Base-by-base conservation (phyloP, 148 eudicot genomes). In the Vaccinium corymbosum region DNA sequence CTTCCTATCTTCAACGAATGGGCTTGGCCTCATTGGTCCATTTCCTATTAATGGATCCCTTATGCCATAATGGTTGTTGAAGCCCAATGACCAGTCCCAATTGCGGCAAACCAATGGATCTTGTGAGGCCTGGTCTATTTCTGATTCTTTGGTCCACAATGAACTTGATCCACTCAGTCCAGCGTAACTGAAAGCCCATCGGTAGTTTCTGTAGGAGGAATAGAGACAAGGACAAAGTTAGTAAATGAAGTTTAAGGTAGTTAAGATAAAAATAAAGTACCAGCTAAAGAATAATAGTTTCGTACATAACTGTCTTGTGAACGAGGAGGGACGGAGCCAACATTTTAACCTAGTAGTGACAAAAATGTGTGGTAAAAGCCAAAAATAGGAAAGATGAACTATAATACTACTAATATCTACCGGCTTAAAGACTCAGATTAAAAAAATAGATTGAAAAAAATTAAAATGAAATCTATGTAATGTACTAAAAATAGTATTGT, bases 1-100 rank as follows among this genome's bases (percentile, higher is more conserved):
- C 76, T 83, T 87, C 75, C 83, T 86, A 11, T 83, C 89, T 86
- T 85, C 89, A 20, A 83, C 84, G 81, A 83, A 80, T n/a, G 53
- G 86, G 80, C 74, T 83, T 20, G 83, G 81, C 55, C 87, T 86
- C 16, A 83, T 57, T 0, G 91, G 87, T 4, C 83, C 76, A 80
- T 35, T 78, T 48, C 72, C 76, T 29, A 52, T 20, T 16, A 55
- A 50, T 52, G 70, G 49, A 51, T 51, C 74, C 74, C 51, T 53
- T 1, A 51, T n/a, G 20, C 59, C 62, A 13, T 81, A 13, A 19
- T 35, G 61, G 55, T 29, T 25, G 14, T 52, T 2, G 55, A 61
- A 85, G 50, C 32, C 66, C 68, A 32, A 12, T 48, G 38, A 76
- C 64, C 53, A 74, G 68, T 71, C 66, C 55, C 70, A 75, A 25